A percentile compares a stretch with the other conserved stretches of the same genome.
Evolutionary conservation across 2,329 filamentous ascomycete genomes (phyloP).

Genomic region (Acrocalymma vagum): DNA sequence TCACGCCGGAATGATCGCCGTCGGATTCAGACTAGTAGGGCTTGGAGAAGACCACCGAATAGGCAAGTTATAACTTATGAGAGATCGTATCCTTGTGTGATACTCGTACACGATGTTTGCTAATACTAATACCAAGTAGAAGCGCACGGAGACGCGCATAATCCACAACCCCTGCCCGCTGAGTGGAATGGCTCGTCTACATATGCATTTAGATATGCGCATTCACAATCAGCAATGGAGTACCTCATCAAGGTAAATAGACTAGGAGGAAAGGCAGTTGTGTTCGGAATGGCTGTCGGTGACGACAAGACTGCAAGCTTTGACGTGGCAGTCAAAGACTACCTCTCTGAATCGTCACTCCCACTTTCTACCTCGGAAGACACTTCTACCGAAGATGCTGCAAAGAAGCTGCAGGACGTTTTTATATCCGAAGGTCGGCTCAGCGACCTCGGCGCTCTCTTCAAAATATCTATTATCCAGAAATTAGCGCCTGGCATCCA

Average conservation of each 20-base stretch:
- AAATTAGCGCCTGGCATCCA: conserved; percentile 80
- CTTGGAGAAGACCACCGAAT: conserved; percentile 84
- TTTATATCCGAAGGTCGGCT: conserved; percentile 80
- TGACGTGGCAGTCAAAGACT: conserved; percentile 78
- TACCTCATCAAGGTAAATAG: conserved; percentile 84
- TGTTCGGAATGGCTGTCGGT: conserved; percentile 79
- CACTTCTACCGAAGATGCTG: conserved; percentile 54
- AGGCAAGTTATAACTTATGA: conserved; percentile 61
- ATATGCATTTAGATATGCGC: conserved; percentile 86
- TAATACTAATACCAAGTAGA: conserved; percentile 52
- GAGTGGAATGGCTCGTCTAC: conserved; percentile 81
- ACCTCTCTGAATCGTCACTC: conserved; percentile 70
- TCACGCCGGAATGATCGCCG: conserved; percentile 82
- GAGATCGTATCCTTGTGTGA: not conserved
- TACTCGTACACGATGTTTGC: conserved; percentile 9
- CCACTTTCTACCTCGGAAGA: conserved; percentile 61
- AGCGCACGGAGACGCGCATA: conserved; percentile 63
- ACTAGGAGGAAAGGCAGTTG: conserved; percentile 82
- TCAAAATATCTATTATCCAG: conserved; percentile 84
- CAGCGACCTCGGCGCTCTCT: conserved; percentile 70
- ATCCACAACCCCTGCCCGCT: conserved; percentile 70
- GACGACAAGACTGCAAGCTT: conserved; percentile 83
- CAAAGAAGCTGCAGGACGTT: conserved; percentile 59
- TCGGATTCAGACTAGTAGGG: conserved; percentile 82
- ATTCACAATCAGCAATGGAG: conserved; percentile 83